A percentile compares a stretch with the other conserved stretches of the same genome.
These are phyloP conservation scores for Eimeria acervulina DNA, from an alignment of 169 alveolate species.

Conservation along the genomic window DNA sequence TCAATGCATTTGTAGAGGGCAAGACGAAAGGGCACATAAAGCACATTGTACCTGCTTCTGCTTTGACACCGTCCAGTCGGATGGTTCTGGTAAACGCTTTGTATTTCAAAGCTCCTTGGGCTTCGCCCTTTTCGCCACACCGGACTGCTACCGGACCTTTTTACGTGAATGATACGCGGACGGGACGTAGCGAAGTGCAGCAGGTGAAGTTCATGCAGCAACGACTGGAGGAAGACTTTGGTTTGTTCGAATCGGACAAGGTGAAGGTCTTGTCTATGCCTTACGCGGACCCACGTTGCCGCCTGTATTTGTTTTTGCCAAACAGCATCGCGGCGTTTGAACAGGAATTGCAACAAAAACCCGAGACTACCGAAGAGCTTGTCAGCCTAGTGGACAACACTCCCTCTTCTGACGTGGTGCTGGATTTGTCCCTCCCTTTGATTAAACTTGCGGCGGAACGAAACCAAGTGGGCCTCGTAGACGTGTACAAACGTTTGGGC, in stretches of 20 bases:
- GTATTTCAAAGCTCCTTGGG: slow-evolving; percentile 70
- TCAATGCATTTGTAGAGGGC: slow-evolving; percentile 62
- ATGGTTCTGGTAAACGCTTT: slow-evolving; percentile 67
- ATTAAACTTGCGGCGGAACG: slow-evolving; percentile 13
- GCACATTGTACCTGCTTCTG: not conserved
- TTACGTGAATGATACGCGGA: not conserved
- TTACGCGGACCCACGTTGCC: not conserved
- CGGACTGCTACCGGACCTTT: slow-evolving; percentile 9
- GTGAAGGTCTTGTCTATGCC: slow-evolving; percentile 27
- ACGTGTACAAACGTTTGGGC: slow-evolving; percentile 12
- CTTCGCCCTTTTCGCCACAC: not conserved
- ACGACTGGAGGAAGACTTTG: slow-evolving; percentile 11
- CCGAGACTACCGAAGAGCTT: slow-evolving; percentile 29
- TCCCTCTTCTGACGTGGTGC: not conserved
- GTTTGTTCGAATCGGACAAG: not conserved
- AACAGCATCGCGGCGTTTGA: not conserved
- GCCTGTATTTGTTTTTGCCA: slow-evolving; percentile 17
- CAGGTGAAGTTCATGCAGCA: slow-evolving; percentile 27
- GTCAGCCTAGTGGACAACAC: slow-evolving; percentile 4
- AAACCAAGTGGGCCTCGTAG: slow-evolving; percentile 64
- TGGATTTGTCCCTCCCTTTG: not conserved
- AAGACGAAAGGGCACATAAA: slow-evolving; percentile 66
- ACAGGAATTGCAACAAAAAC: not conserved
- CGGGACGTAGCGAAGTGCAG: slow-evolving; percentile 8
- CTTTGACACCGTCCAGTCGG: not conserved